A percentile compares a stretch with the other conserved stretches of the same genome.
Conservation (phyloP, 192 early-diverging fungal species). For the Ramicandelaber brevisporus region DNA sequence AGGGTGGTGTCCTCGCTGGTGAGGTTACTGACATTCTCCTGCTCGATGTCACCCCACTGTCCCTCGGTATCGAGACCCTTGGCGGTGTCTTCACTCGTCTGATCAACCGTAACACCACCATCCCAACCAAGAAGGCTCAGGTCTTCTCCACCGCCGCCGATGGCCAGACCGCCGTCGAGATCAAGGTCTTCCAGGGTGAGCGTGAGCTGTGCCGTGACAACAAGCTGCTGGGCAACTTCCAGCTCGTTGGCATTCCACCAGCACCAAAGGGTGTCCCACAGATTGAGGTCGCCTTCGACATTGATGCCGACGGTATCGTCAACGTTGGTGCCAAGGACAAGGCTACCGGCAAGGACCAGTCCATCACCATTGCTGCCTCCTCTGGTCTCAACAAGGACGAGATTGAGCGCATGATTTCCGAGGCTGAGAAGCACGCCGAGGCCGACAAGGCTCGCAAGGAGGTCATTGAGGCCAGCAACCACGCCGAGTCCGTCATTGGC, state of each 20-base stretch:
- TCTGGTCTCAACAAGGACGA: slow-evolving; percentile 80
- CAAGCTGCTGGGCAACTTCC: slow-evolving; percentile 96
- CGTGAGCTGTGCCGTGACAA: slow-evolving; percentile 92
- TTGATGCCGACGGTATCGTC: slow-evolving; percentile 98
- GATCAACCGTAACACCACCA: slow-evolving; percentile 94
- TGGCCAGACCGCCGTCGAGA: slow-evolving; percentile 91
- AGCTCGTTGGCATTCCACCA: slow-evolving; percentile 80
- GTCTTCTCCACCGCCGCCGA: slow-evolving; percentile 97
- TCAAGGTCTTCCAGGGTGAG: slow-evolving; percentile 97
- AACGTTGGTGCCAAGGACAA: slow-evolving; percentile 94
- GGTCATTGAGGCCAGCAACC: slow-evolving; percentile 82
- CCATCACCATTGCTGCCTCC: slow-evolving; percentile 85
- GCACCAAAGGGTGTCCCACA: slow-evolving; percentile 94
- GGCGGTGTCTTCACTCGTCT: slow-evolving; percentile 95
- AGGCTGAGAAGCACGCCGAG: slow-evolving; percentile 82
- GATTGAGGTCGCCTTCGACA: slow-evolving; percentile 96
- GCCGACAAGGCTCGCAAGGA: slow-evolving; percentile 78
- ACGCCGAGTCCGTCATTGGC: slow-evolving; percentile 68
- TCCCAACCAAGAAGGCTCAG: slow-evolving; percentile 99
- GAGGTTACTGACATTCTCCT: slow-evolving; percentile 88
- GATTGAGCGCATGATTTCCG: slow-evolving; percentile 89
- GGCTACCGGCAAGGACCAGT: slow-evolving; percentile 84
- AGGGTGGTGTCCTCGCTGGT: slow-evolving; percentile 92
- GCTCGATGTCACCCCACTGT: slow-evolving; percentile 90
- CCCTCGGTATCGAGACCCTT: slow-evolving; percentile 93